Conservation (phyloP, 495 filamentous ascomycete genomes). For the Hypoxylon lenormandii region DNA sequence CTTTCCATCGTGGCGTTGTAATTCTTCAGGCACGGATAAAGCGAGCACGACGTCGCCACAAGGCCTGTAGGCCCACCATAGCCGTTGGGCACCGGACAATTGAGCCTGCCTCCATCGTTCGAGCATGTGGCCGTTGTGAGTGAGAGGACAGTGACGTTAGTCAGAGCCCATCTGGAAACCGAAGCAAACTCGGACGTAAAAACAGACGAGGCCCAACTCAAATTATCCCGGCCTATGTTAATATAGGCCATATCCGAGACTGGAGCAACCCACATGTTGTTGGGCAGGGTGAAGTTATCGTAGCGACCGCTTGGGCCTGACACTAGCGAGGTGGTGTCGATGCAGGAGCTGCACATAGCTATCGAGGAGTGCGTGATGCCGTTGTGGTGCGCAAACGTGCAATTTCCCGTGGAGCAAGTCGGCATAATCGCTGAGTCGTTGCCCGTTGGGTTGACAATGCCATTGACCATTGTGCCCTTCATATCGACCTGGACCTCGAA, state of each 20-base stretch:
- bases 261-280: conserved; percentile 21
- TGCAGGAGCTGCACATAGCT: conserved; percentile 27
- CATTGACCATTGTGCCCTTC: conserved; percentile 33
- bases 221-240: neutral
- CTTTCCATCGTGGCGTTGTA: conserved; percentile 22
- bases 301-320: neutral
- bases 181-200: conserved; percentile 15
- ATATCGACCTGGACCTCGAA: conserved; percentile 29
- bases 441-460: conserved; percentile 17
- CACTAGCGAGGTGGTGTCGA: conserved; percentile 22
- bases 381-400: conserved; percentile 19
- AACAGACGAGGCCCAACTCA: conserved; percentile 6
- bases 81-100: conserved; percentile 3
- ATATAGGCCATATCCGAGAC: conserved; percentile 1
- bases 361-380: conserved; percentile 29
- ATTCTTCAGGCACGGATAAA: conserved; percentile 32
- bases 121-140: conserved; percentile 11
- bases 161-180: neutral
- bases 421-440: conserved; percentile 15
- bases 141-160: conserved; percentile 25
- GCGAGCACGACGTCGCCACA: conserved; percentile 23
- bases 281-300: conserved; percentile 17
- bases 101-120: neutral
- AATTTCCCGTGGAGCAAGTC: conserved; percentile 27
- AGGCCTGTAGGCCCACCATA: conserved; percentile 1